Evolutionary conservation across 2,329 filamentous ascomycete genomes (phyloP), one percentile per base, ranked within the genome.

Genomic region (Fusarium vanettenii): DNA sequence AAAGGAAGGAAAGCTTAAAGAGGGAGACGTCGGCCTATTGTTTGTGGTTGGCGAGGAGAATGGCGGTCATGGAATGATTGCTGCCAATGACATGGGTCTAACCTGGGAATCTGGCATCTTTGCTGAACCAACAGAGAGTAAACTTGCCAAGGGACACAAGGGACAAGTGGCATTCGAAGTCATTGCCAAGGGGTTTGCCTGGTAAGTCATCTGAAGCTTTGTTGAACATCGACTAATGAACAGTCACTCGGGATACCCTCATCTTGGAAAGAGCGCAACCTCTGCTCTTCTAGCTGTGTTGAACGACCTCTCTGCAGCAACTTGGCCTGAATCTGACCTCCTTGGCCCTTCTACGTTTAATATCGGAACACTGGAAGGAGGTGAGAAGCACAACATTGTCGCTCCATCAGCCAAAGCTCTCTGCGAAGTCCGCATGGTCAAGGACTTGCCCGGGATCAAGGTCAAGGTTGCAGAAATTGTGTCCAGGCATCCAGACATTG

Each of bases 81-180:
- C 80, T 25, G 84, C 82, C 2, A 85, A 91, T 78, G 80, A 84
- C 6, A 80, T 90, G 59, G 81, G 84, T 60, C 70, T 87, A 75
- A 79, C 64, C 20, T 92, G 91, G 86, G 88, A 92, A 57, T 88
- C 91, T 6, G 87, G 93, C 69, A 90, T 92, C 75, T 95, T 95
- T 79, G 93, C 93, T 18, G 93, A 95, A 78, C 93, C 93, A 1
- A 95, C 93, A 0, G 92, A 94, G 74, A 85, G 89, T 50, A 93
- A 92, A 77, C 88, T 95, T 6, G 92, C 91, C 0, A 86, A 89
- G 14, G 93, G 93, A 13, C 93, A 95, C 83, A 95, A 95, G 80
- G 93, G 93, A 8, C 92, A 90, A 72, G 78, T 91, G 1, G 86
- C 87, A 37, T 88, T 93, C 72, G 83, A 85, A 18, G 75, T 95